Evolutionary conservation across 495 filamentous ascomycete genomes (phyloP), one percentile per base, ranked within the genome.

Genomic region (Annulohypoxylon bovei): DNA sequence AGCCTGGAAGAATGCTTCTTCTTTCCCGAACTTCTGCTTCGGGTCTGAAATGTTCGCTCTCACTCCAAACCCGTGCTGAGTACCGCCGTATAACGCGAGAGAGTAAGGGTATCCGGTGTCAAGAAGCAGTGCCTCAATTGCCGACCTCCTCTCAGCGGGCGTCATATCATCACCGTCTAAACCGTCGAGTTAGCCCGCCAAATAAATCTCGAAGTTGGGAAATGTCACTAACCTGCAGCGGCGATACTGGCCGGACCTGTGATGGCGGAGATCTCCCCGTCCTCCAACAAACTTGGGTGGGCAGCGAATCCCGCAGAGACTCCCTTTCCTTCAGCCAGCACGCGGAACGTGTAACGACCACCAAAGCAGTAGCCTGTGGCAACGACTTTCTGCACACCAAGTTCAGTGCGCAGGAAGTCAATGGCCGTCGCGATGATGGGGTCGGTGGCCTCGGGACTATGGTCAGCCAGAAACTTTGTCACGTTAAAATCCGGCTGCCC

Each of bases 1-100:
- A 39, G 91, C 90, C 82, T 93, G 91, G 70, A 84, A 81, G 78
- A 92, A 93, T 46, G 91, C 90, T 79, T 87, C 85, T 81, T 94
- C 90, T 83, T 93, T 94, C 20, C 89, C 89, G 72, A 85, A 93
- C 81, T 88, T 91, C 74, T 86, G 79, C 62, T 82, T 72, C 64
- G 81, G 81, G 47, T 89, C 83, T 50, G 70, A 85, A 68, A 89
- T 62, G 65, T 93, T 88, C 14, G 78, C 83, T 25, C 90, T 80
- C 11, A 92, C 89, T 14, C 88, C 88, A 71, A 93, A 94, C 25
- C 92, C 92, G 68, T 94, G 92, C 22, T 69, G 35, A 44, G 91
- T 89, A 44, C 87, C 88, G 42, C 85, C 81, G 80, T 87, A 93
- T 59, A 93, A 70, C 52, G 83, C 87, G 57, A 93, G 85, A 75